Percentiles rank a stretch among this genome's conserved stretches.
Evolutionary conservation across 371 early-diverging fungal species (phyloP).

Genomic region (Mortierella sp.): DNA sequence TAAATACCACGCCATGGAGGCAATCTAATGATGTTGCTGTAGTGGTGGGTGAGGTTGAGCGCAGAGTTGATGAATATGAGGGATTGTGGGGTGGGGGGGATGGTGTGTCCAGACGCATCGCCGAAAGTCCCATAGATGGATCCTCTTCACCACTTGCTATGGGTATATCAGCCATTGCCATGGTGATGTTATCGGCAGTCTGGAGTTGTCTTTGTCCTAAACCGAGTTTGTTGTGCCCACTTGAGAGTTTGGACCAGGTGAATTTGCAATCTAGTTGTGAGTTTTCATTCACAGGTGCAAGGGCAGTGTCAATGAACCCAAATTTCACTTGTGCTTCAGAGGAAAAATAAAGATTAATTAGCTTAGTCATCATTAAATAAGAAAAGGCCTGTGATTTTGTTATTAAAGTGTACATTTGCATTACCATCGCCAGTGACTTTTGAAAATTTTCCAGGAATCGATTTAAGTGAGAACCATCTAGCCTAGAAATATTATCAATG

Average conservation of each 20-base stretch:
- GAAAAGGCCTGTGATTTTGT: neutral
- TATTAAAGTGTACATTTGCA: slow-evolving; percentile 9
- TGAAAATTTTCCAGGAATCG: slow-evolving; percentile 49
- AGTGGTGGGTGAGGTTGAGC: slow-evolving; percentile 35
- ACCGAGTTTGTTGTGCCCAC: slow-evolving; percentile 48
- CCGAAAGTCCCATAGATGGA: slow-evolving; percentile 20
- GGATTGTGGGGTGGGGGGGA: slow-evolving; percentile 36
- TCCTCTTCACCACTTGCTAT: slow-evolving; percentile 34
- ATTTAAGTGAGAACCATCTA: slow-evolving; percentile 36
- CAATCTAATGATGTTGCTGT: slow-evolving; percentile 39
- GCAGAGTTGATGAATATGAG: slow-evolving; percentile 21
- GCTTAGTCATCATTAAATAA: neutral
- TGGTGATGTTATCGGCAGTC: slow-evolving; percentile 18
- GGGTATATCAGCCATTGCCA: slow-evolving; percentile 46
- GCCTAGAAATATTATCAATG: slow-evolving; percentile 21
- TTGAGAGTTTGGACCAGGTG: slow-evolving; percentile 31
- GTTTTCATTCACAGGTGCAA: slow-evolving; percentile 20
- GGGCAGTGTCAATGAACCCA: slow-evolving; percentile 43
- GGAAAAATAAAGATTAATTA: neutral
- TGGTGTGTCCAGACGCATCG: slow-evolving; percentile 30
- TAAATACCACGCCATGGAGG: slow-evolving; percentile 69
- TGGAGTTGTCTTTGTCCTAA: slow-evolving; percentile 45
- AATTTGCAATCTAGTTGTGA: slow-evolving; percentile 23
- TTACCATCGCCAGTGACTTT: slow-evolving; percentile 54
- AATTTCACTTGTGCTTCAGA: slow-evolving; percentile 43